Evolutionary conservation across 495 filamentous ascomycete genomes (phyloP), one percentile per base, ranked within the genome.

Genomic region (Aspergillus taichungensis): DNA sequence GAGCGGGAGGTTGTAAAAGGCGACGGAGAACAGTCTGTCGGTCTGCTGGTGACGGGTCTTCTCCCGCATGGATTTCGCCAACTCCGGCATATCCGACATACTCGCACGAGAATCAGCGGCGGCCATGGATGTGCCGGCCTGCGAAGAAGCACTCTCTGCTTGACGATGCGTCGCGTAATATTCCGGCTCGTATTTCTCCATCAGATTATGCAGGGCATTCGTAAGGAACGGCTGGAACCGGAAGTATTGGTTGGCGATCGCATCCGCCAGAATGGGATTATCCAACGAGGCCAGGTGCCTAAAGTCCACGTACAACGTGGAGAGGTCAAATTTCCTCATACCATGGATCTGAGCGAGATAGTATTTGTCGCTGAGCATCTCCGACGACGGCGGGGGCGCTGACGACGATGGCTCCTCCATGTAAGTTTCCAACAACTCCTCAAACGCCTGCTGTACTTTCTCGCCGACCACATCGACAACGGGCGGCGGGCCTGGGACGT

Each of bases 271-370:
- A 30, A 80, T 77, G 18, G 85, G 85, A 46, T 84, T 79, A 46
- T 80, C 75, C 55, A 76, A 75, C 6, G 75, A 74, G 13, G 82
- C 73, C 32, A 99, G 65, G 64, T 99, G 92, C 40, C 79, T 87
- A 70, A 82, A 99, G 66, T 99, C 94, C 56, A 99, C 86, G 61
- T 97, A 99, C 34, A 97, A 81, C 5, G 92, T 99, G 1, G 90
- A 96, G n/a, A 95, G 74, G 48, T 83, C 79, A 62, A 87, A 89
- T 44, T 80, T 82, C 13, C 77, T 73, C 76, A 99, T 81, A 44
- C 87, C 88, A 55, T 94, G 85, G 45, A 99, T 92, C 60, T 95
- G 94, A 12, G 88, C 88, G 53, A 99, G 77, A 64, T 99, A 99
- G 72, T 96, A 96, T 60, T 88, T 92, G 62, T 94, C 85, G 13